Evolutionary conservation across 1,284 basidiomycete species (phyloP).

Genomic region (Afroboletus lepidellus): DNA sequence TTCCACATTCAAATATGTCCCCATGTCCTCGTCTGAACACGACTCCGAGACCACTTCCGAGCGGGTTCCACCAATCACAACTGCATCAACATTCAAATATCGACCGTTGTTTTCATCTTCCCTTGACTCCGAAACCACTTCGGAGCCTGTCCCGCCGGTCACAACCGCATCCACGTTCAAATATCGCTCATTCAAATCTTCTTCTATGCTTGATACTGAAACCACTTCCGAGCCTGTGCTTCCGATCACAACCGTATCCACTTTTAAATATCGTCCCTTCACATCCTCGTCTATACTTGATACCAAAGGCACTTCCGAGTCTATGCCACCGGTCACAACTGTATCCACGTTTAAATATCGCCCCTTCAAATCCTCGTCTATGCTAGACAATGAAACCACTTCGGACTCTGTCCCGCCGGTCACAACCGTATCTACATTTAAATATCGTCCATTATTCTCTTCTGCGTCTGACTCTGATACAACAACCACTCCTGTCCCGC

Average conservation of each 20-base stretch:
- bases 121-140: neutral
- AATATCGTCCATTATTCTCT: neutral
- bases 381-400: neutral
- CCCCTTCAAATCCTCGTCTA: neutral
- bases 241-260: neutral
- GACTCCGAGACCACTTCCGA: neutral
- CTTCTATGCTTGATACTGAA: neutral
- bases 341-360: neutral
- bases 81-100: neutral
- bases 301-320: neutral
- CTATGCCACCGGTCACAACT: neutral
- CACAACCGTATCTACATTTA: neutral
- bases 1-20: neutral
- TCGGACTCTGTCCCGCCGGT: neutral
- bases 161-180: neutral
- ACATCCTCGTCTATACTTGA: neutral
- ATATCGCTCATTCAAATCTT: neutral
- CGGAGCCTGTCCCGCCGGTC: neutral
- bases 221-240: neutral
- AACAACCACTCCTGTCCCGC: neutral
- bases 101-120: neutral
- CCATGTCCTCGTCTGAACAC: neutral
- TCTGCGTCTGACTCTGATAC: neutral
- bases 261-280: slow-evolving; percentile 1
- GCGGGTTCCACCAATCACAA: neutral